Conservation (phyloP, 1,284 basidiomycete species). For the Cystobasidium slooffiae region DNA sequence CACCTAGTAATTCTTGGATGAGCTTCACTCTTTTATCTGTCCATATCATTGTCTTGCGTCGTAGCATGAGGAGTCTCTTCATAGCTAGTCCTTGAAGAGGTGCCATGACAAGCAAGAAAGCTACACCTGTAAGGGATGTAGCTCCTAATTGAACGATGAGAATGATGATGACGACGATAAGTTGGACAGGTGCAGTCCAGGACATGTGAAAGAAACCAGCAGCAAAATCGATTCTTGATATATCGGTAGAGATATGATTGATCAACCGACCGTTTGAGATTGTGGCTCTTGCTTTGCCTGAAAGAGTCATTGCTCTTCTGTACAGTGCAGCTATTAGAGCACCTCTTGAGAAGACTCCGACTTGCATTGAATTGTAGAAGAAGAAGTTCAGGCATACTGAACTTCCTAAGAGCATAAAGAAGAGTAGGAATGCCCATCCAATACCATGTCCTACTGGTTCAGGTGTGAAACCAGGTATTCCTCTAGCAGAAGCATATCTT, state of each 20-base stretch:
- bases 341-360: conserved; percentile 79
- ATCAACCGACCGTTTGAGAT: conserved; percentile 84
- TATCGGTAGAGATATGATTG: conserved; percentile 92
- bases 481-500: conserved; percentile 65
- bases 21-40: conserved; percentile 84
- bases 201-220: conserved; percentile 76
- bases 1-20: conserved; percentile 74
- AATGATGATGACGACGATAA: conserved; percentile 70
- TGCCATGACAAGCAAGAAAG: conserved; percentile 69
- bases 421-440: conserved; percentile 68
- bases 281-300: conserved; percentile 78
- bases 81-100: conserved; percentile 74
- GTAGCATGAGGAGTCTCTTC: conserved; percentile 72
- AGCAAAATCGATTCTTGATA: conserved; percentile 87
- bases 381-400: conserved; percentile 63
- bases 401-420: conserved; percentile 70
- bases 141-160: conserved; percentile 74
- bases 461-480: conserved; percentile 61
- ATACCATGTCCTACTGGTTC: conserved; percentile 73
- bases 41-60: conserved; percentile 82
- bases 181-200: conserved; percentile 71
- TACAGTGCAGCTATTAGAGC: conserved; percentile 90
- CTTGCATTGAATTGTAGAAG: conserved; percentile 71
- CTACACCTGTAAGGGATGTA: conserved; percentile 80
- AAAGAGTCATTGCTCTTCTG: conserved; percentile 74